A percentile compares a stretch with the other conserved stretches of the same genome.
Evolutionary conservation across 2,329 filamentous ascomycete species (phyloP).

Genomic region (Xylaria sp.): DNA sequence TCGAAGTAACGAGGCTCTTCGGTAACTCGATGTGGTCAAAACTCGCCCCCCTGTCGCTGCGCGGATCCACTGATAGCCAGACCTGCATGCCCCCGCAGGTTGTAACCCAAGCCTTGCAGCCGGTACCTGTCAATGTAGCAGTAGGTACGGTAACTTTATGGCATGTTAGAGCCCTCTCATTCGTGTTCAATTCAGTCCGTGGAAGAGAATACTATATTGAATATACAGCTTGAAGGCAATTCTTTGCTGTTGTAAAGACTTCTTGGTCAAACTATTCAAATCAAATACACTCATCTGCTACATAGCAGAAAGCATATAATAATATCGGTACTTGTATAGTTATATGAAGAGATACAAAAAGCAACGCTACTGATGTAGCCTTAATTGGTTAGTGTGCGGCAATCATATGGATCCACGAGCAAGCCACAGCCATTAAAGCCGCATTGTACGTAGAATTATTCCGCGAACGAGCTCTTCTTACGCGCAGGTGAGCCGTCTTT

Average conservation of each 20-base stretch:
- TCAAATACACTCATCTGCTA: too few species aligned
- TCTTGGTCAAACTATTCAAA: too few species aligned
- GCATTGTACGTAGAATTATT: neutral
- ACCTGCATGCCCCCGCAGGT: constrained; percentile 8
- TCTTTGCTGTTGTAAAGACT: too few species aligned
- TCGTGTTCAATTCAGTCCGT: too few species aligned
- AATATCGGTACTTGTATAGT: too few species aligned
- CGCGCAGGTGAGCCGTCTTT: too few species aligned
- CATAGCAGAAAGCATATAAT: too few species aligned
- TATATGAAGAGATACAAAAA: too few species aligned
- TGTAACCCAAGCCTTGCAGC: neutral
- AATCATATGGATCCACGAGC: neutral
- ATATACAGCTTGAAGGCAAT: too few species aligned
- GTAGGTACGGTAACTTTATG: constrained; percentile 1
- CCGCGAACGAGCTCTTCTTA: too few species aligned
- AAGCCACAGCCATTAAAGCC: neutral
- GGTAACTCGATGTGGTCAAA: constrained; percentile 5
- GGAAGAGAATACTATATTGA: neutral
- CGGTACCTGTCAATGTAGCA: constrained; percentile 1
- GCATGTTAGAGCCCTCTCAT: too few species aligned
- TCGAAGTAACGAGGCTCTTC: constrained; percentile 1
- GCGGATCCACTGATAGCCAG: constrained; percentile 9
- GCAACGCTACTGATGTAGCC: neutral
- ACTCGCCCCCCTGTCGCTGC: neutral
- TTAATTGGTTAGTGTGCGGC: neutral